Percentiles rank a stretch among this genome's conserved stretches.
phyloP scores from a whole-genome alignment of 805 yeast genomes.

The Candida insectorum region DNA sequence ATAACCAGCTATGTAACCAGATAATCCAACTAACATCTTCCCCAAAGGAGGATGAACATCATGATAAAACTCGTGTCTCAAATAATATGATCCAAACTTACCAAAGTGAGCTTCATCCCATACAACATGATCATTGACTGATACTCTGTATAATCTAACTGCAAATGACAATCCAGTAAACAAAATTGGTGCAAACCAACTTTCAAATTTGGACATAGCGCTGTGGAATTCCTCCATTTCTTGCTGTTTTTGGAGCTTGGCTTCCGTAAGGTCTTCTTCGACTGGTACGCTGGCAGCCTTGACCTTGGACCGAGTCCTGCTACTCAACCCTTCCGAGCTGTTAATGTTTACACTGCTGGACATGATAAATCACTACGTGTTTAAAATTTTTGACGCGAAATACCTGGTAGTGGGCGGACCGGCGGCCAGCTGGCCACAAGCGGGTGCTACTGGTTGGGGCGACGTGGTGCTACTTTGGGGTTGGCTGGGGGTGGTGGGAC shows the following conservation, averaged over 20 bases:
- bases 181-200: constrained; percentile 52
- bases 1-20: constrained; percentile 81
- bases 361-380: constrained; percentile 7
- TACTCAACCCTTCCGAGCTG: constrained; percentile 8
- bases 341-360: constrained; percentile 6
- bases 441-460: too few relatives aligned
- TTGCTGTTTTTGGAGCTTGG: constrained; percentile 17
- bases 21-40: constrained; percentile 72
- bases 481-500: too few relatives aligned
- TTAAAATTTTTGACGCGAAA: constrained; percentile 5
- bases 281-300: constrained; percentile 3
- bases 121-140: constrained; percentile 55
- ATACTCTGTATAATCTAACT: constrained; percentile 60
- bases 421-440: too few relatives aligned
- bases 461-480: too few relatives aligned
- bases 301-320: constrained; percentile 13
- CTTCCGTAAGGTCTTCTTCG: constrained; percentile 16
- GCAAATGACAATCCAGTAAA: constrained; percentile 69
- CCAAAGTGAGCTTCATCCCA: constrained; percentile 95
- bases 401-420: too few relatives aligned
- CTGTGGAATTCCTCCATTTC: constrained; percentile 25
- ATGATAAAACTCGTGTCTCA: constrained; percentile 75
- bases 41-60: constrained; percentile 91
- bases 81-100: constrained; percentile 76
- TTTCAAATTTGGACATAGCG: constrained; percentile 28